Evolutionary conservation across 2,329 filamentous ascomycete species (phyloP), one percentile per base, ranked within the genome.

Genomic region (Spiromastix sp.): DNA sequence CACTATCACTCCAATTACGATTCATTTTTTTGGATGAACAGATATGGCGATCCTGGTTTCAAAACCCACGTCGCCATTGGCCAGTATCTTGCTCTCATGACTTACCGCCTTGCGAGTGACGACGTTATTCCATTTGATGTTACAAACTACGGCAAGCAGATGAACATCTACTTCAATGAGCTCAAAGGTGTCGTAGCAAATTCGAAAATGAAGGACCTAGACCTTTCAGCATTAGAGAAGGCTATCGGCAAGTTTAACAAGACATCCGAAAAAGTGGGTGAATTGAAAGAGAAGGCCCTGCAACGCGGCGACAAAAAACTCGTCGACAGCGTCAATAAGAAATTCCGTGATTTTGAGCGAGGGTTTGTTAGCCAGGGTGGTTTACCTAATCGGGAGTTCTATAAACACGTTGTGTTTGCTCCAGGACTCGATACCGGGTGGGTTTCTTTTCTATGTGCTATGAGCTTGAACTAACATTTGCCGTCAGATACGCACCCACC

Each of bases 1-100:
- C 65, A 57, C 19, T 68, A 68, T 45, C 65, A 69, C 44, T 63
- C 57, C 18, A 59, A 60, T 45, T 70, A 69, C 52, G 51, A 69
- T 41, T 51, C 56, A 20, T 70, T 67, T 41, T 59, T 65, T 39
- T 72, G 69, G 69, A 71, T 72, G 67, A 44, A 51, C 0, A 64
- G 55, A 0, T 71, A 61, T 38, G 69, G 66, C 4, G 69, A 72
- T 44, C 66, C 66, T 0, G 67, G 63, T 2, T 72, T 70, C 47
- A 49, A 57, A 30, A 59, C 62, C 1, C 69, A 72, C 44, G 59
- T 60, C 5, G 65, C 62, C 2, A 67, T 72, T 43, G 67, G 66
- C 4, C 64, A 70, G 37, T 65, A 60, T 37, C 46, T 66, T 3
- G 51, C 60, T 0, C 51, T 68, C 5, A 49, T 68, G 4, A 48